Percentiles rank a stretch among this genome's conserved stretches.
Conservation (phyloP, 1,284 basidiomycete species). For the Schizophyllum commune region DNA sequence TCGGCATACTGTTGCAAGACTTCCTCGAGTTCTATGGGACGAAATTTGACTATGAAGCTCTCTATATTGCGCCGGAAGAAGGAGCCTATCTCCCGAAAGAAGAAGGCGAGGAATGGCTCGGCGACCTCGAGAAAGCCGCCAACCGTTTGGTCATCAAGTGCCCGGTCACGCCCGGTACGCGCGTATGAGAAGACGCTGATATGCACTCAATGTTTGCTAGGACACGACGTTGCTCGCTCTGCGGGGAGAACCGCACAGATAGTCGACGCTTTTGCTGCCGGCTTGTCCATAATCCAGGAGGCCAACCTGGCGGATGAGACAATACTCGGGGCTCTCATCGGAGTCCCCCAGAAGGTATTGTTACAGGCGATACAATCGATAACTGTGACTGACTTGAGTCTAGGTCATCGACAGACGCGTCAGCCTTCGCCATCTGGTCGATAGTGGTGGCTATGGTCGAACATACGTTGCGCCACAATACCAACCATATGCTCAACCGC, state of each 20-base stretch:
- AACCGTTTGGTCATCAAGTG: slow-evolving; percentile 34
- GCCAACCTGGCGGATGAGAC: not conserved
- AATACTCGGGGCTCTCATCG: not conserved
- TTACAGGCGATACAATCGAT: not conserved
- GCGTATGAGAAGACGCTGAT: not conserved
- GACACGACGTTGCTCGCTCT: not conserved
- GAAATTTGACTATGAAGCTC: slow-evolving; percentile 32
- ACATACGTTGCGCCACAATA: not conserved
- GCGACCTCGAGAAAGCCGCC: slow-evolving; percentile 10
- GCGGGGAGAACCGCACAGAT: not conserved
- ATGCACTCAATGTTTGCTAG: not conserved
- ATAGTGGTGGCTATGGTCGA: not conserved
- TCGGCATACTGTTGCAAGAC: slow-evolving; percentile 36
- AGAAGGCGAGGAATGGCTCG: slow-evolving; percentile 24
- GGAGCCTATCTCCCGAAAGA: slow-evolving; percentile 29
- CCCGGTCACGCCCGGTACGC: slow-evolving; percentile 29
- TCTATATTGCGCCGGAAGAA: slow-evolving; percentile 32
- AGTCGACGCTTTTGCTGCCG: not conserved
- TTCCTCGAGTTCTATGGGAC: slow-evolving; percentile 40
- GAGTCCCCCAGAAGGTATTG: not conserved
- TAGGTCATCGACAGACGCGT: not conserved
- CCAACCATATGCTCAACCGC: not conserved
- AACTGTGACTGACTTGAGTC: not conserved
- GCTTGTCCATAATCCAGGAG: not conserved
- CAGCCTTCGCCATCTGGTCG: not conserved